Evolutionary conservation across 2,329 filamentous ascomycete genomes (phyloP), one percentile per base, ranked within the genome.

Genomic region (Proliferodiscus dingleyae): DNA sequence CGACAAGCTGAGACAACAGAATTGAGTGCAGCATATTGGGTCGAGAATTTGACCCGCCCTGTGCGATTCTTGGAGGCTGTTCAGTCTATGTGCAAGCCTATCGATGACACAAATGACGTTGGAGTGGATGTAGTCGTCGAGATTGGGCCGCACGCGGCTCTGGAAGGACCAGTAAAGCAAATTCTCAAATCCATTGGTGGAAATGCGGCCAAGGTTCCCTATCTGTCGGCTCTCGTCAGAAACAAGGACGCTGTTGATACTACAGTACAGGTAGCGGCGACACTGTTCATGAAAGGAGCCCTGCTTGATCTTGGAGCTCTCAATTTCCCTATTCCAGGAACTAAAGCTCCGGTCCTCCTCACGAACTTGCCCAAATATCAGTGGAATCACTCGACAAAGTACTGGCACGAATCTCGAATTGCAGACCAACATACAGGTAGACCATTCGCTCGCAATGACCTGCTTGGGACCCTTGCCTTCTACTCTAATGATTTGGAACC

Each of bases 201-300:
- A 3, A 64, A 67, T 28, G 67, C 67, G 0, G 63, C 65, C 34
- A 70, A 70, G 48, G 61, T 71, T 11, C 45, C 49, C 11, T 62
- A 61, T 28, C 26, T 39, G 3, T 50, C 22, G 64, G 66, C 66
- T 0, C 71, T 86, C 2, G 56, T 75, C 3, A 72, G 78, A 24
- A 73, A 75, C 18, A 71, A 75, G 43, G 66, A 75, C 39, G 71
- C 72, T 1, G 71, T 73, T 1, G 66, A 70, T 11, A 66, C 67
- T 0, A 66, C 69, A 1, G 57, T 72, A 26, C 69, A 74, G 21
- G 58, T 72, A 2, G 71, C 71, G 1, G 69, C 64, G 1, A 64
- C 59, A 0, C 59, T 78, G 3, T 74, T 73, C 51, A 61, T 62
- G n/a, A 71, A 69, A 43, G 75, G 74, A 1, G 61, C 64, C 4